Base-by-base conservation (phyloP, 306 rosid genomes). In the Vigna trinervia region DNA sequence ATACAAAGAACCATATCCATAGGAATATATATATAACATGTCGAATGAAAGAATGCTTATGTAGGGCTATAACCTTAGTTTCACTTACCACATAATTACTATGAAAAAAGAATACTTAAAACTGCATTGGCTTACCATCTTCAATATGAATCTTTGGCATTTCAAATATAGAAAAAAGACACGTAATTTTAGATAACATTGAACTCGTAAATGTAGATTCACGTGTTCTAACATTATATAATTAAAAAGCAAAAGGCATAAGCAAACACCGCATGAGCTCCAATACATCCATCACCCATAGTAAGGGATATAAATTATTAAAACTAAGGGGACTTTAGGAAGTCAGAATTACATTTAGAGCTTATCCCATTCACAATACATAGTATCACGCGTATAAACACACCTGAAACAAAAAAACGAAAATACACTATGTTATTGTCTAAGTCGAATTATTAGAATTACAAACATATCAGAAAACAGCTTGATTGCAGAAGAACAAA, bases 271-370 rank as follows among this genome's bases (percentile, higher is more conserved):
- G 38, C 34, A 48, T 32, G 12, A 56, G 7, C 52, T 30, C 41
- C 19, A 15, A 43, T 6, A 58, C 39, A 69, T 22, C 60, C 9
- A 1, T 56, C 69, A 83, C 53, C 83, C 86, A 73, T 2, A 5
- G 5, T 5, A 9, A n/a, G 13, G 50, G 45, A 65, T 78, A 45
- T 78, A 83, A 77, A 73, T 78, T 78, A 83, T 83, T 83, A 83
- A 83, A 73, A 65, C 62, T 52, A 62, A 8, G 8, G 50, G 36
- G 28, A 23, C 22, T 64, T 61, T 39, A n/a, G 19, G 66, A 0
- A 78, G 32, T 57, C 47, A 54, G 50, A 38, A 62, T 56, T 56
- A 66, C 76, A 78, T 26, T 62, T 13, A 6, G 14, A 14, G 14
- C 65, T 34, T 56, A 46, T 65, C 45, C 65, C 58, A 73, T 36